Evolutionary conservation across 345 rosid species (phyloP).

Genomic region (Eutrema yunnanense): DNA sequence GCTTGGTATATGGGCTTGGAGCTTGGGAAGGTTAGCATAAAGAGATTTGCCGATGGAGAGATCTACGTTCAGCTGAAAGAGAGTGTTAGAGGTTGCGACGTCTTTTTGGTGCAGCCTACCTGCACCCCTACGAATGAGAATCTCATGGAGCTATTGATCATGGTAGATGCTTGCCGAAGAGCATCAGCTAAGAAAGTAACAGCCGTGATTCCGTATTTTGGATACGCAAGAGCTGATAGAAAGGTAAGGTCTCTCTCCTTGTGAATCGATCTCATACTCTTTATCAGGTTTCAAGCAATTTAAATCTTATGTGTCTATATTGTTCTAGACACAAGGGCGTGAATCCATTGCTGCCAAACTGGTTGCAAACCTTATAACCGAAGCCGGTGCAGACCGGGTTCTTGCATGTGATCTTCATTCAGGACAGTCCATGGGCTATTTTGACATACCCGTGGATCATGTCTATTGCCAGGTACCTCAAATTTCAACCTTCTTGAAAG

Average conservation of each 20-base stretch:
- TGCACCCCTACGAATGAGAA: slow-evolving; percentile 97
- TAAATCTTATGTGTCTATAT: not conserved
- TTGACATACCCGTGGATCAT: slow-evolving; percentile 98
- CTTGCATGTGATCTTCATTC: slow-evolving; percentile 98
- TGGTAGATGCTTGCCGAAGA: slow-evolving; percentile 96
- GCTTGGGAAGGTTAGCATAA: slow-evolving; percentile 80
- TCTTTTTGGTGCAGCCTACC: slow-evolving; percentile 87
- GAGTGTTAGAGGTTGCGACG: slow-evolving; percentile 97
- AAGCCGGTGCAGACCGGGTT: slow-evolving; percentile 96
- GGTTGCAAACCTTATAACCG: slow-evolving; percentile 90
- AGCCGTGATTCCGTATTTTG: slow-evolving; percentile 94
- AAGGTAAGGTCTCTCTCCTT: slow-evolving; percentile 40
- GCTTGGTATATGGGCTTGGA: slow-evolving; percentile 98
- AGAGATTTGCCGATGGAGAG: slow-evolving; percentile 96
- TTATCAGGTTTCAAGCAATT: not conserved
- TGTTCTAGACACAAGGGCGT: slow-evolving; percentile 88
- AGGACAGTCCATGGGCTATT: slow-evolving; percentile 99
- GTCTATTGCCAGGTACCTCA: slow-evolving; percentile 73
- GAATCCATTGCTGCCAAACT: slow-evolving; percentile 98
- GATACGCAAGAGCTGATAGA: slow-evolving; percentile 97
- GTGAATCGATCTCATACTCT: not conserved
- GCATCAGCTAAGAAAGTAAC: slow-evolving; percentile 95
- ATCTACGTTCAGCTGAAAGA: slow-evolving; percentile 89
- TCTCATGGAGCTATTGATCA: slow-evolving; percentile 89
- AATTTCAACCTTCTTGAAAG: not conserved